A percentile compares a stretch with the other conserved stretches of the same genome.
These are phyloP conservation scores for Tetragonia tetragonoides DNA, from an alignment of 148 eudicot species.

Conservation along the genomic window DNA sequence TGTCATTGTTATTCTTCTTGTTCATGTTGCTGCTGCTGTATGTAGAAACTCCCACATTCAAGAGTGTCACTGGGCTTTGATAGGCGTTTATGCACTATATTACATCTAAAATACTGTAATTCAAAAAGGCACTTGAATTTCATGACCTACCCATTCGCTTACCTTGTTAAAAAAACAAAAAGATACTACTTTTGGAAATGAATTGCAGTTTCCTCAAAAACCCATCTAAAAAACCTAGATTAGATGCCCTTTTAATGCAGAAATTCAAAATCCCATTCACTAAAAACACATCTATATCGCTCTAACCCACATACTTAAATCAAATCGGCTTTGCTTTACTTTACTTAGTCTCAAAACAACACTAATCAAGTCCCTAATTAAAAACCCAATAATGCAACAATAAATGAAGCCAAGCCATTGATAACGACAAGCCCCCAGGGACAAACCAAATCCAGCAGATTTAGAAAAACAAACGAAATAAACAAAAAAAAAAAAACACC, in stretches of 20 bases:
- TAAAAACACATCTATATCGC: background rate
- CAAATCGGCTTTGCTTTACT: background rate
- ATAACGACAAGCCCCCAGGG: constrained; percentile 7
- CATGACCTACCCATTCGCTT: too few species aligned
- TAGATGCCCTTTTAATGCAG: background rate
- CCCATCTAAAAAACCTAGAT: background rate
- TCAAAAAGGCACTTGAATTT: too few species aligned
- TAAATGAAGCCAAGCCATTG: background rate
- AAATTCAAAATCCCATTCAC: background rate
- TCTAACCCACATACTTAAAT: background rate
- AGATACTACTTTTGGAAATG: too few species aligned
- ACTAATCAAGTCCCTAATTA: background rate
- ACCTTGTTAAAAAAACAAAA: too few species aligned
- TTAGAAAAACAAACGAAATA: background rate
- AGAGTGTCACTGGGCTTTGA: too few species aligned
- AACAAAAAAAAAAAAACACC: background rate
- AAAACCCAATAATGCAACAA: background rate
- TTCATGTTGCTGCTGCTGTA: too few species aligned
- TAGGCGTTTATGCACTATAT: too few species aligned
- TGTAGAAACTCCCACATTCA: too few species aligned
- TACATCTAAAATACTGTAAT: too few species aligned
- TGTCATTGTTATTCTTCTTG: too few species aligned
- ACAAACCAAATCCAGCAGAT: background rate
- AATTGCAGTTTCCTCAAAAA: background rate
- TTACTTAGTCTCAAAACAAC: background rate